phyloP scores from a whole-genome alignment of 768 basidiomycete species.

The Pleurotus sapidus region DNA sequence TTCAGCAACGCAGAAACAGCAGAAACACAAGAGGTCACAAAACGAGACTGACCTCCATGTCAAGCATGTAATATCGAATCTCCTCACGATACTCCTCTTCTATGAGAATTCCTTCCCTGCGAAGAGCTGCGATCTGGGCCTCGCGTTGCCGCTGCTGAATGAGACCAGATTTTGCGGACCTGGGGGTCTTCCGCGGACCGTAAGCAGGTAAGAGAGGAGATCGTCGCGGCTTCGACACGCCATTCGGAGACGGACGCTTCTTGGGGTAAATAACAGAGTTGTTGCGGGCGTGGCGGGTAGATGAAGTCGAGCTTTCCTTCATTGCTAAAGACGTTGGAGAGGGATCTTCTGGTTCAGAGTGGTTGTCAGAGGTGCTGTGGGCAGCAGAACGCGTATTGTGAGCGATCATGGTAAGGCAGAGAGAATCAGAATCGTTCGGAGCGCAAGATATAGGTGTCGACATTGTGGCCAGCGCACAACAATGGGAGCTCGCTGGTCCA shows the following conservation, averaged over 20 bases:
- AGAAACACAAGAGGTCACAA: constrained; percentile 9
- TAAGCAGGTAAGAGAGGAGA: constrained; percentile 51
- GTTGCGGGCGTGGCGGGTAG: constrained; percentile 59
- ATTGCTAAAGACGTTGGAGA: constrained; percentile 42
- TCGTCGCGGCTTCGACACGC: constrained; percentile 67
- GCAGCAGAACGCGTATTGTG: not conserved
- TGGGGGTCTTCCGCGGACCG: constrained; percentile 60
- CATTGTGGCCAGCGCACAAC: constrained; percentile 14
- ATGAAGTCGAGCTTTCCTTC: constrained; percentile 71
- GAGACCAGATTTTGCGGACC: constrained; percentile 58
- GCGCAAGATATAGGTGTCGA: constrained; percentile 7
- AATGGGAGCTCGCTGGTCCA: constrained; percentile 7
- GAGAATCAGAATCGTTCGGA: not conserved
- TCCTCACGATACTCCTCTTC: constrained; percentile 97
- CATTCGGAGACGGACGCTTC: constrained; percentile 83
- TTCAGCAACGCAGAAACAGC: constrained; percentile 12
- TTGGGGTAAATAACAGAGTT: constrained; percentile 66
- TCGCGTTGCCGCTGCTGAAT: constrained; percentile 68
- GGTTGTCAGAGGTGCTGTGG: constrained; percentile 26
- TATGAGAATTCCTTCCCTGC: constrained; percentile 72
- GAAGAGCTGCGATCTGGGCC: constrained; percentile 64
- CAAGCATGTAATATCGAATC: constrained; percentile 91
- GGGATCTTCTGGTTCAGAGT: constrained; percentile 42
- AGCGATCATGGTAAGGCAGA: constrained; percentile 1
- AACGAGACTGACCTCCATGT: constrained; percentile 86